Evolutionary conservation across 768 basidiomycete genomes (phyloP), one percentile per base, ranked within the genome.

Genomic region (Termitomyces sp.): DNA sequence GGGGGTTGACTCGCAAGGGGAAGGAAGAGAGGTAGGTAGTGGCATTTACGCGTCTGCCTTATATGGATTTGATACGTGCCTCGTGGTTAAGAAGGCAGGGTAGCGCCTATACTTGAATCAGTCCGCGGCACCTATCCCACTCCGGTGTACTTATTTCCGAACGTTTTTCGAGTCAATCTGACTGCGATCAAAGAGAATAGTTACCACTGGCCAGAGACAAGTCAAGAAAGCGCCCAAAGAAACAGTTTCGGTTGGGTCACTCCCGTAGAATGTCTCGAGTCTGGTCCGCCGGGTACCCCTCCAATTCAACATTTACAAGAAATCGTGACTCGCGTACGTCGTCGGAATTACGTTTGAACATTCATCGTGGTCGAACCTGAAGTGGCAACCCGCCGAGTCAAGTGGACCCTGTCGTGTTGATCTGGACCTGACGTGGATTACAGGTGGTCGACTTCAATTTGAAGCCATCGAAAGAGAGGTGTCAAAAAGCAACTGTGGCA

Each of bases 11-110:
- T 59, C 41, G 60, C 61, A 63, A 69, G 65, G 56, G 64, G 57
- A 60, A 70, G 69, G 69, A 69, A 70, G 66, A 65, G 65, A 69
- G 63, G 62, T 67, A 72, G 64, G 68, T 67, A 62, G 63, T 67
- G 67, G 64, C 59, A 65, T 65, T 67, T 71, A 72, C 73, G 75
- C 70, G 67, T 64, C 64, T 65, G 67, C 66, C 73, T 78, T 79
- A 78, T 73, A 77, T 72, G 72, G 72, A 57, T 63, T 69, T 72
- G 62, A 61, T 59, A 65, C 36, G 59, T 67, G 76, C 76, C 78
- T 77, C 76, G 76, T 78, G 76, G 67, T 47, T 61, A 43, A 64
- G 67, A 70, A 72, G 68, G 58, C 67, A 74, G 72, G 72, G 72
- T 69, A 66, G 65, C 66, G 61, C 65, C 66, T 66, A 63, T 55